Evolutionary conservation across 1,139 yeast genomes (phyloP).

Genomic region (Nakaseomyces sp.): DNA sequence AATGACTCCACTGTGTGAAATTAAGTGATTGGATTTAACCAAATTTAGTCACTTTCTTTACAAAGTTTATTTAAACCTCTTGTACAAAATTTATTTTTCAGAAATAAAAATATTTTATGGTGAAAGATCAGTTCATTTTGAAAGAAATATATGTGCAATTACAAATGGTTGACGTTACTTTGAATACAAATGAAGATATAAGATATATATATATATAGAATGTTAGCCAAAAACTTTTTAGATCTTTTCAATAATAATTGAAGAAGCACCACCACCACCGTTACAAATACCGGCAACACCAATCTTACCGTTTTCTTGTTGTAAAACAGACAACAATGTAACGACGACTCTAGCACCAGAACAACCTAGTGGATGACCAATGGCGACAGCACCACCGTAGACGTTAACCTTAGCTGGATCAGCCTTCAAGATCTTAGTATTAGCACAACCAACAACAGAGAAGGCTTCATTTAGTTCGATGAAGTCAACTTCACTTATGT

Average conservation of each 20-base stretch:
- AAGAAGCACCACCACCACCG: conserved; percentile 98
- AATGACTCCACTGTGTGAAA: too few relatives aligned
- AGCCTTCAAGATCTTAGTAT: conserved; percentile 62
- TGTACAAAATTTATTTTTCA: too few relatives aligned
- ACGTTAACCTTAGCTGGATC: conserved; percentile 70
- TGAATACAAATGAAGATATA: neutral
- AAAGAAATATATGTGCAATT: neutral
- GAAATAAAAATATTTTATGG: too few relatives aligned
- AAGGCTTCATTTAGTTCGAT: conserved; percentile 96
- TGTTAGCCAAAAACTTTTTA: conserved; percentile 13
- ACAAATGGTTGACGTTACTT: neutral
- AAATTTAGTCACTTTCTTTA: too few relatives aligned
- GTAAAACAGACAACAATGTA: conserved; percentile 66
- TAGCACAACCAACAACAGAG: conserved; percentile 90
- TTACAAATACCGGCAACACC: conserved; percentile 96
- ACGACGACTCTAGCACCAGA: conserved; percentile 94
- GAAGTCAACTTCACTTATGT: conserved; percentile 42
- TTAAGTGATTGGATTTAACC: too few relatives aligned
- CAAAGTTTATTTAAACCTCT: too few relatives aligned
- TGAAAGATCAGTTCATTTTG: too few relatives aligned
- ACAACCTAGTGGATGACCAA: conserved; percentile 93
- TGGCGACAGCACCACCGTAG: conserved; percentile 95
- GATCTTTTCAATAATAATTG: conserved; percentile 60
- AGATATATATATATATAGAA: neutral
- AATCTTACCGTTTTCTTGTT: conserved; percentile 76